These are phyloP conservation scores for Alternaria gansuensis DNA, from an alignment of 2,329 filamentous ascomycete species.

Conservation along the genomic window DNA sequence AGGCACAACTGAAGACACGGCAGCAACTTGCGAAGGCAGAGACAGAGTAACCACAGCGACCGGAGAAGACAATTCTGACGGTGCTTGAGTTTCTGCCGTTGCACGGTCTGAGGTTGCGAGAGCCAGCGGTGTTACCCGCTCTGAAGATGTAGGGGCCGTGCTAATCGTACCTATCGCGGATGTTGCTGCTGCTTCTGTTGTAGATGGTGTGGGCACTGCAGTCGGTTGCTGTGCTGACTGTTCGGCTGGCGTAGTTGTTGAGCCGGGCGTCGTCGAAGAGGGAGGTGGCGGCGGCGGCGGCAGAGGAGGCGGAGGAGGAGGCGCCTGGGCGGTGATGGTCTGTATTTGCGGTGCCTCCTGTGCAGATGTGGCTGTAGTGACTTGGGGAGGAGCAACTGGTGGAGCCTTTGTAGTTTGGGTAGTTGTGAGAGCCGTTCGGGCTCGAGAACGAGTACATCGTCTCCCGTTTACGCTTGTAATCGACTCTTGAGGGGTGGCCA, in stretches of 20 bases:
- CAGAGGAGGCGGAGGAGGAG: conserved; percentile 25
- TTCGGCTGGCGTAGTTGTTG: conserved; percentile 26
- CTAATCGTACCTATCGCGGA: conserved; percentile 49
- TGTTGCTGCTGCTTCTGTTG: conserved; percentile 39
- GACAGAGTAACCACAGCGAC: conserved; percentile 1
- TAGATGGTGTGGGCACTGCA: conserved; percentile 34
- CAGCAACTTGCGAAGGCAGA: conserved; percentile 9
- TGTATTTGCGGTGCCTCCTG: conserved; percentile 36
- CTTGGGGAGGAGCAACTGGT: conserved; percentile 30
- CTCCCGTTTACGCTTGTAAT: conserved; percentile 52
- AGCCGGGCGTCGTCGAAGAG: conserved; percentile 25
- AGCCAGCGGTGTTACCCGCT: conserved; percentile 34
- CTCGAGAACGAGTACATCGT: conserved; percentile 52
- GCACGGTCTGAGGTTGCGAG: conserved; percentile 32
- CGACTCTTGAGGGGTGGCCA: conserved; percentile 51
- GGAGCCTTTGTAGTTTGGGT: conserved; percentile 27
- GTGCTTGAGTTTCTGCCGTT: conserved; percentile 10
- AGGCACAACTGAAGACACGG: conserved; percentile 23
- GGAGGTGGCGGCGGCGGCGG: conserved; percentile 29
- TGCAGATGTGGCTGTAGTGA: conserved; percentile 32
- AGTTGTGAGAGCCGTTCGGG: conserved; percentile 43
- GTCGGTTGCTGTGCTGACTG: conserved; percentile 23
- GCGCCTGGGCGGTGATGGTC: conserved; percentile 30
- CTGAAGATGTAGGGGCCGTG: conserved; percentile 40
- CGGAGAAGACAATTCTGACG: conserved; percentile 10